These are phyloP conservation scores for Durusdinium trenchii DNA, from an alignment of 73 alveolate species.

Conservation along the genomic window DNA sequence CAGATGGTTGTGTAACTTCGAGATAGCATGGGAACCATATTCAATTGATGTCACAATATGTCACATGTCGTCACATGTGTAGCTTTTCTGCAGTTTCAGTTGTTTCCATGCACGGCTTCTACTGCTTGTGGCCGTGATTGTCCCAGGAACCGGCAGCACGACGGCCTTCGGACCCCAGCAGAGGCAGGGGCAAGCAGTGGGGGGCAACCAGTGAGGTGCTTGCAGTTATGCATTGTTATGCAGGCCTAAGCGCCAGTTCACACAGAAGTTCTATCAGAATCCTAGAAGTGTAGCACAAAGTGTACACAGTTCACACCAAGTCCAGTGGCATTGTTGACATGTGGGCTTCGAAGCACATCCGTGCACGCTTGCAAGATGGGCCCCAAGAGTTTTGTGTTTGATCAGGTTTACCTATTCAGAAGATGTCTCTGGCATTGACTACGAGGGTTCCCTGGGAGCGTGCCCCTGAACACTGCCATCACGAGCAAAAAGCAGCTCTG, in stretches of 20 bases:
- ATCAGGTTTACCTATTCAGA: slow-evolving; percentile 56
- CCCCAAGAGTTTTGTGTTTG: not conserved
- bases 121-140: too few species aligned
- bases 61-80: too few species aligned
- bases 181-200: too few species aligned
- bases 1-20: not conserved
- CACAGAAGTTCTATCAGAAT: too few species aligned
- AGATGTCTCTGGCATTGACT: slow-evolving; percentile 43
- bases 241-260: too few species aligned
- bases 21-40: not conserved
- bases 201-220: too few species aligned
- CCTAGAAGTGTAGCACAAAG: too few species aligned
- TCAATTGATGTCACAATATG: not conserved
- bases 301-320: too few species aligned
- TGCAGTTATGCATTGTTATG: too few species aligned
- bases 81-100: not conserved
- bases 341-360: too few species aligned
- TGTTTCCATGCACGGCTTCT: too few species aligned
- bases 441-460: slow-evolving; percentile 68
- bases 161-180: slow-evolving; percentile 73
- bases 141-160: slow-evolving; percentile 75
- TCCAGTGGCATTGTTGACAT: too few species aligned
- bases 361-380: not conserved
- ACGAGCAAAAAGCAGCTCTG: not conserved
- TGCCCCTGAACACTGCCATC: not conserved